Evolutionary conservation across 1,284 basidiomycete genomes (phyloP).

Genomic region (Pseudozyma sp.): DNA sequence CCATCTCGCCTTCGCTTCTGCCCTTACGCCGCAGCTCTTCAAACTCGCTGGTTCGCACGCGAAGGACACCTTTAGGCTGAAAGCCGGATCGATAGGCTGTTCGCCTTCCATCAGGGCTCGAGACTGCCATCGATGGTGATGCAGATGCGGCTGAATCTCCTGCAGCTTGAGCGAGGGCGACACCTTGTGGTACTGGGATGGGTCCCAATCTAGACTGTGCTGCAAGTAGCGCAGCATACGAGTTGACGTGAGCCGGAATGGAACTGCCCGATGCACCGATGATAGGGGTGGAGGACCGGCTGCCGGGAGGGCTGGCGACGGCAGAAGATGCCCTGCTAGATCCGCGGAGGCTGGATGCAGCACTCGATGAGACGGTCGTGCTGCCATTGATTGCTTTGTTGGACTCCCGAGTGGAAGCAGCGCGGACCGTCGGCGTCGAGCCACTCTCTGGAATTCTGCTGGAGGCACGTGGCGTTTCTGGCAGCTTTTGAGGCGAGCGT

Average conservation of each 20-base stretch:
- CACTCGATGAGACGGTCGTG: slow-evolving; percentile 14
- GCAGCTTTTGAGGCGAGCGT: slow-evolving; percentile 24
- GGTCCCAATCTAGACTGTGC: slow-evolving; percentile 44
- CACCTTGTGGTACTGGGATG: slow-evolving; percentile 51
- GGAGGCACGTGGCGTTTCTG: slow-evolving; percentile 16
- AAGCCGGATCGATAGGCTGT: slow-evolving; percentile 56
- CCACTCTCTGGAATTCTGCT: slow-evolving; percentile 11
- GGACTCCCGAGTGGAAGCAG: background rate
- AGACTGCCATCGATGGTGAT: background rate
- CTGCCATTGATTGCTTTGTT: slow-evolving; percentile 7
- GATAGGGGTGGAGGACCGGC: slow-evolving; percentile 42
- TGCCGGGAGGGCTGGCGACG: slow-evolving; percentile 29
- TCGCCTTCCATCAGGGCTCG: slow-evolving; percentile 20
- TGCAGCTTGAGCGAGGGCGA: slow-evolving; percentile 39
- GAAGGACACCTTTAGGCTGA: slow-evolving; percentile 59
- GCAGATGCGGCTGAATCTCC: slow-evolving; percentile 7
- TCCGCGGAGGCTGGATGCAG: slow-evolving; percentile 30
- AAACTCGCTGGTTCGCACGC: slow-evolving; percentile 53
- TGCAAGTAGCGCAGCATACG: slow-evolving; percentile 47
- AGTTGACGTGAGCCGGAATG: slow-evolving; percentile 49
- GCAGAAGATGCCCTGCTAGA: slow-evolving; percentile 32
- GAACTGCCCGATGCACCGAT: slow-evolving; percentile 27
- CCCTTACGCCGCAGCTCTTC: slow-evolving; percentile 26
- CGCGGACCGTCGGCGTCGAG: background rate
- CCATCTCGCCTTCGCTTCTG: slow-evolving; percentile 49